A percentile compares a stretch with the other conserved stretches of the same genome.
phyloP scores from a whole-genome alignment of 179 eudicot genomes.

The Carnegiea gigantea region DNA sequence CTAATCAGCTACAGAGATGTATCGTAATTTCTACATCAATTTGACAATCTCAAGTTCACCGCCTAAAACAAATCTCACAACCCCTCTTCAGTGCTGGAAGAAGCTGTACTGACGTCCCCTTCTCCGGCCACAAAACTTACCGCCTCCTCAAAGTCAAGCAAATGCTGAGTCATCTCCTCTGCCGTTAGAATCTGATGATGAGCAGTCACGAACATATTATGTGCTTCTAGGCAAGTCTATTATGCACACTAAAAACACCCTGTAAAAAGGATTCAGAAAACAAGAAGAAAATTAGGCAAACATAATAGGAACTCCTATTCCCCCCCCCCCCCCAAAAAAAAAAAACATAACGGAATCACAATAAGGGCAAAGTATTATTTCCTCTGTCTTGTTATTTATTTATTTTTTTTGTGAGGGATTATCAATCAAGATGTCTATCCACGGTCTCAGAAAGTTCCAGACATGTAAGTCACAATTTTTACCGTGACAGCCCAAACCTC shows the following conservation, averaged over 20 bases:
- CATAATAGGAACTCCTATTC: neutral
- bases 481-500: too few species aligned
- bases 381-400: too few species aligned
- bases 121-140: constrained; percentile 13
- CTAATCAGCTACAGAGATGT: constrained; percentile 19
- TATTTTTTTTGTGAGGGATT: too few species aligned
- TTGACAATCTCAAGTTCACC: constrained; percentile 20
- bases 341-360: neutral
- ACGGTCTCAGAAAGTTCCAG: too few species aligned
- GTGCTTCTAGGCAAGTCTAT: constrained; percentile 21
- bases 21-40: constrained; percentile 16
- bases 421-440: too few species aligned
- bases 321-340: too few species aligned
- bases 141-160: constrained; percentile 10
- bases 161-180: constrained; percentile 20
- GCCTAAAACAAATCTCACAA: constrained; percentile 16
- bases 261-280: constrained; percentile 9
- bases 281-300: neutral
- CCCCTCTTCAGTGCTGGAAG: constrained; percentile 13
- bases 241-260: constrained; percentile 23
- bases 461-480: too few species aligned
- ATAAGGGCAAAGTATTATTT: too few species aligned
- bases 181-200: neutral
- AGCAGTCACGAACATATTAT: constrained; percentile 9
- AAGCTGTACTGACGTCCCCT: neutral